Evolutionary conservation across 139 green algal species (phyloP).

Genomic region (Chlorella sorokiniana): DNA sequence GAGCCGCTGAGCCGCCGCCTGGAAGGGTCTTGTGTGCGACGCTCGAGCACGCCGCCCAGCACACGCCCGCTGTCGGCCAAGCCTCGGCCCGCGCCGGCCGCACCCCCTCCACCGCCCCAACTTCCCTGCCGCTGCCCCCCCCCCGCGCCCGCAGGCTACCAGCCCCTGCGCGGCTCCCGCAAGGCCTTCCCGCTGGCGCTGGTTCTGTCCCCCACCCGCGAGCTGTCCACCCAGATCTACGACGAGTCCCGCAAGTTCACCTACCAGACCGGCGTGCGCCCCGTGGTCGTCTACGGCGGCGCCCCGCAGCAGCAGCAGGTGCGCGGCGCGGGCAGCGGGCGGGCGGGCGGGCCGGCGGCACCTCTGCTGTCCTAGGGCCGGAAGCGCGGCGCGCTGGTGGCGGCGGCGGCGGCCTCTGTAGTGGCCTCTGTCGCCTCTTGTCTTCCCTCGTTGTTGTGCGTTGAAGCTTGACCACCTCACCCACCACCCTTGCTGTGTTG

Average conservation of each 20-base stretch:
- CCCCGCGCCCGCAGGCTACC: conserved; percentile 37
- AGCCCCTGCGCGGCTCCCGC: conserved; percentile 65
- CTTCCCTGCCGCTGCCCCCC: background rate
- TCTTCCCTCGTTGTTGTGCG: background rate
- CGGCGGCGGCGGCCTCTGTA: background rate
- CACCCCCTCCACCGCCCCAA: background rate
- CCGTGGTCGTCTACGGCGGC: conserved; percentile 96
- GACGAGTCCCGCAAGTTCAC: conserved; percentile 96
- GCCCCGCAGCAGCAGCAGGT: conserved; percentile 93
- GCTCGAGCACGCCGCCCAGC: too few relatives aligned
- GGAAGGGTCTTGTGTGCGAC: too few relatives aligned
- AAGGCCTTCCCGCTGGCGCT: conserved; percentile 91
- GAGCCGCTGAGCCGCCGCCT: too few relatives aligned
- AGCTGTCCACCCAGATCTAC: conserved; percentile 93
- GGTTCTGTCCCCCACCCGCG: conserved; percentile 91
- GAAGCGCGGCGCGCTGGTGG: background rate
- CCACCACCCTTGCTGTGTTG: too few relatives aligned
- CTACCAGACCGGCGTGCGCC: conserved; percentile 87
- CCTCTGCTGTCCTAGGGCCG: background rate
- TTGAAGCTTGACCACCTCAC: background rate
- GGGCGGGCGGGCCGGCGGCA: background rate
- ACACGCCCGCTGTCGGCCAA: too few relatives aligned
- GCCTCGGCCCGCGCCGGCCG: too few relatives aligned
- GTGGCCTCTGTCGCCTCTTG: background rate
- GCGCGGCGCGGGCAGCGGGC: conserved; percentile 41